These are phyloP conservation scores for Amaranthus palmeri DNA, from an alignment of 148 eudicot species.

Conservation along the genomic window DNA sequence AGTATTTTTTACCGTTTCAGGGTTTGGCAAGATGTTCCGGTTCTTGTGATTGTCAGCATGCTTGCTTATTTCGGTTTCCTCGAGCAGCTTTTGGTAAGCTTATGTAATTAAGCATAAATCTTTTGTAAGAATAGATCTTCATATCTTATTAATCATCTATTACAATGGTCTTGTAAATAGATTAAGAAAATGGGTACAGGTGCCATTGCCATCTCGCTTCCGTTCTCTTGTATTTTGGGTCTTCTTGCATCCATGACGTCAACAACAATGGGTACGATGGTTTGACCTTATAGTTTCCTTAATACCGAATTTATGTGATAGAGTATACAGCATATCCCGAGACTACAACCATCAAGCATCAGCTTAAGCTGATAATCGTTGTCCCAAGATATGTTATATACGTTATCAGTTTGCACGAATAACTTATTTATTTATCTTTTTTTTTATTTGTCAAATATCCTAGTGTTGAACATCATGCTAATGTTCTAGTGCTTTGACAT, in stretches of 20 bases:
- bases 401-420: no score
- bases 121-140: neutral
- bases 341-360: no score
- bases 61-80: slow-evolving; percentile 89
- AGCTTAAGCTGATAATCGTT: no score
- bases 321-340: no score
- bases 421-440: neutral
- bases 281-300: slow-evolving; percentile 10
- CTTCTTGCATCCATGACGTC: slow-evolving; percentile 94
- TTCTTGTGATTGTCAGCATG: slow-evolving; percentile 93
- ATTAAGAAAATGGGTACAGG: slow-evolving; percentile 69
- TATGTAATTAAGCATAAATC: neutral
- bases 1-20: slow-evolving; percentile 33
- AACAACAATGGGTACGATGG: slow-evolving; percentile 76
- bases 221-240: slow-evolving; percentile 94
- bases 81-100: slow-evolving; percentile 89
- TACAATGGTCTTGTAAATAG: slow-evolving; percentile 32
- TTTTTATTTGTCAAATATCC: neutral
- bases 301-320: neutral
- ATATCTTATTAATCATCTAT: neutral
- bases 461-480: neutral
- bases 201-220: slow-evolving; percentile 94
- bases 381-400: no score
- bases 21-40: slow-evolving; percentile 96
- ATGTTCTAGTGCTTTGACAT: slow-evolving; percentile 11